A percentile compares a stretch with the other conserved stretches of the same genome.
Evolutionary conservation across 2,329 filamentous ascomycete genomes (phyloP).

Genomic region (Xylaria sp.): DNA sequence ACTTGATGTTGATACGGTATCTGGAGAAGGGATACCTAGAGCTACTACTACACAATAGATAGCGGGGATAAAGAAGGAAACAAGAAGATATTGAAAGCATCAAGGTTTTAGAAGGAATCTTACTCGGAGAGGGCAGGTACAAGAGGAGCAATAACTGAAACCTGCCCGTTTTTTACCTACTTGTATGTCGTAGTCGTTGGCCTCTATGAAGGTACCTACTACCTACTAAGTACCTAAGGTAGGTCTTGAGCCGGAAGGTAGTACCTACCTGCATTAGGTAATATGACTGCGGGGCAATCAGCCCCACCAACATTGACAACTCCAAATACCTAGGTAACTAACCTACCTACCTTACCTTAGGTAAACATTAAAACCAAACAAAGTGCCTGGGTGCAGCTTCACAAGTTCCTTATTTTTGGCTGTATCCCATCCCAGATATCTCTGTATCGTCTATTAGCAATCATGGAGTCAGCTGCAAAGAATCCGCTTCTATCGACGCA

Average conservation of each 20-base stretch:
- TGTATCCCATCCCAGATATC: slow-evolving; percentile 1
- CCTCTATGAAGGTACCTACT: too few relatives aligned
- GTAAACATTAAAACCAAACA: slow-evolving; percentile 11
- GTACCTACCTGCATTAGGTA: not conserved
- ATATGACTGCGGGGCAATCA: slow-evolving; percentile 7
- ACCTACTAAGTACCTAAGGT: too few relatives aligned
- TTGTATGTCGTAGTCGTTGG: too few relatives aligned
- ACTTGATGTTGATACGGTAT: not conserved
- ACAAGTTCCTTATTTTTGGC: slow-evolving; percentile 5
- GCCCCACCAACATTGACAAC: slow-evolving; percentile 24
- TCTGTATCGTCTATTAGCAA: slow-evolving; percentile 33
- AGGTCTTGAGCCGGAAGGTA: too few relatives aligned
- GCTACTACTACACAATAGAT: too few relatives aligned
- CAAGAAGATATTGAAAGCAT: not conserved
- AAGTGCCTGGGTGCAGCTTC: slow-evolving; percentile 24
- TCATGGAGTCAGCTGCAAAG: slow-evolving; percentile 59
- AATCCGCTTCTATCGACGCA: slow-evolving; percentile 74
- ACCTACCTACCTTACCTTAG: slow-evolving; percentile 2
- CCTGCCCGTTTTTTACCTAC: too few relatives aligned
- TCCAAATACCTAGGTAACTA: not conserved
- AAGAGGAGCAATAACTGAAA: too few relatives aligned
- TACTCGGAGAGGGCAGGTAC: too few relatives aligned
- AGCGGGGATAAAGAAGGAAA: not conserved
- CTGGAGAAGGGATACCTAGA: not conserved
- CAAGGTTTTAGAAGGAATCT: not conserved